A percentile compares a stretch with the other conserved stretches of the same genome.
Conservation (phyloP, 371 early-diverging fungal species). For the Lichtheimia ornata region DNA sequence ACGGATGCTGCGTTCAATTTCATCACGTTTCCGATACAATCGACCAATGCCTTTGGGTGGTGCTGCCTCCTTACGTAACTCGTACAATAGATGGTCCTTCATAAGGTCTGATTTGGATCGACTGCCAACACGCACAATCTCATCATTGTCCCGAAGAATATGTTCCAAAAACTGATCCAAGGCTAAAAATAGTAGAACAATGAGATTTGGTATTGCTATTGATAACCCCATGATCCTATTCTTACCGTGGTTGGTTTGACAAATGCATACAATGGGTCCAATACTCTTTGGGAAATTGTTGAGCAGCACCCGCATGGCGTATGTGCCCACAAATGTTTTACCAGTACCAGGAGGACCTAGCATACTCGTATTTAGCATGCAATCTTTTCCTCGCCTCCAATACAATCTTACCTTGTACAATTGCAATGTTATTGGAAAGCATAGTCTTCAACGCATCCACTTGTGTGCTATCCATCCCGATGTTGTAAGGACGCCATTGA, state of each 20-base stretch:
- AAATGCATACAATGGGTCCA: conserved; percentile 66
- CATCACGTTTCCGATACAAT: conserved; percentile 37
- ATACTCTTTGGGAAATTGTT: conserved; percentile 38
- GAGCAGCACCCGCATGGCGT: conserved; percentile 57
- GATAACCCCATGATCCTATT: background rate
- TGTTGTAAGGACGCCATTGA: conserved; percentile 33
- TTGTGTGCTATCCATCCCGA: conserved; percentile 49
- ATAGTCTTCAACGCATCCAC: conserved; percentile 57
- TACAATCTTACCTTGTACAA: conserved; percentile 50
- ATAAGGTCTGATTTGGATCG: conserved; percentile 56
- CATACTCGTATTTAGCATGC: background rate
- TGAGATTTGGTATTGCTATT: too few species aligned
- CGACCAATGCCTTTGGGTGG: conserved; percentile 23
- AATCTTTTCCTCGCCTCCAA: background rate
- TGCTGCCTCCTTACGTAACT: conserved; percentile 39
- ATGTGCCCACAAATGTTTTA: conserved; percentile 70
- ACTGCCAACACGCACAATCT: conserved; percentile 66
- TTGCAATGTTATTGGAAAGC: conserved; percentile 51
- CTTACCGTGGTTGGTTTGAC: conserved; percentile 71
- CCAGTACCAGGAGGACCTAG: conserved; percentile 75
- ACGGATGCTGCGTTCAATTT: conserved; percentile 38
- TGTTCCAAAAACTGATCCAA: conserved; percentile 74
- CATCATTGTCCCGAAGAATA: conserved; percentile 42
- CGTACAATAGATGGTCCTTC: conserved; percentile 42
- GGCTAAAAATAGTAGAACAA: conserved; percentile 30